Percentiles rank a stretch among this genome's conserved stretches.
phyloP scores from a whole-genome alignment of 768 basidiomycete species.

The Tylopilus sp. region DNA sequence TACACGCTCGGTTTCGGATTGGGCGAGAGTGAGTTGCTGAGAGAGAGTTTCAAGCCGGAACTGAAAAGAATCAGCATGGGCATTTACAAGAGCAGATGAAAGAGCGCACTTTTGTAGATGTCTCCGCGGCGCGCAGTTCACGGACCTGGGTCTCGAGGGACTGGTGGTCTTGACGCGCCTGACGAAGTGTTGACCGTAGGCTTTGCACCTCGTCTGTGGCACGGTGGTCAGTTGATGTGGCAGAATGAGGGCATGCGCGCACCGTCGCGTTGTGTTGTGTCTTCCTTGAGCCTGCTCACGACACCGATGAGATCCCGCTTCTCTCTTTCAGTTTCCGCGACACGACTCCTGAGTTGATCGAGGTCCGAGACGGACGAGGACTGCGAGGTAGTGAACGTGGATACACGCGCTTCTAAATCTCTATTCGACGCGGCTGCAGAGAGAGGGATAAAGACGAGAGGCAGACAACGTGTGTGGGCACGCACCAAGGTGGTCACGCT shows the following conservation, averaged over 20 bases:
- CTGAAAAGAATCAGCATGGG: constrained; percentile 34
- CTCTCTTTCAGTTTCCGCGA: constrained; percentile 81
- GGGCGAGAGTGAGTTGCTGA: constrained; percentile 77
- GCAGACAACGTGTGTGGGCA: constrained; percentile 13
- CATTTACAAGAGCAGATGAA: not conserved
- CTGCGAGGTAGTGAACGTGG: constrained; percentile 54
- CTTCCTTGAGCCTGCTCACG: constrained; percentile 78
- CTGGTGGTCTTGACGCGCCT: constrained; percentile 72
- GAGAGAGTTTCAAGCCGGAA: constrained; percentile 84
- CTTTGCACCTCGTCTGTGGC: constrained; percentile 65
- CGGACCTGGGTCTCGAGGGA: constrained; percentile 62
- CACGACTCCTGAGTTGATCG: constrained; percentile 52
- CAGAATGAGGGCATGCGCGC: constrained; percentile 12
- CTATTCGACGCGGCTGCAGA: constrained; percentile 42
- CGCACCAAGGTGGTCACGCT: constrained; percentile 67
- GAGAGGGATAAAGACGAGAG: constrained; percentile 11
- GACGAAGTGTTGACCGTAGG: constrained; percentile 65
- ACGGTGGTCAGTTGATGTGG: not conserved
- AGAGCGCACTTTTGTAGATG: constrained; percentile 63
- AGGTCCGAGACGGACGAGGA: constrained; percentile 61
- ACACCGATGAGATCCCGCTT: constrained; percentile 86
- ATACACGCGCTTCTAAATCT: constrained; percentile 52
- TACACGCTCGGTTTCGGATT: constrained; percentile 71
- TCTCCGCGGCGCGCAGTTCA: constrained; percentile 70
- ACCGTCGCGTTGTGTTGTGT: constrained; percentile 75